Conservation (phyloP, 1,284 basidiomycete genomes). For the Heterobasidion parviporum region DNA sequence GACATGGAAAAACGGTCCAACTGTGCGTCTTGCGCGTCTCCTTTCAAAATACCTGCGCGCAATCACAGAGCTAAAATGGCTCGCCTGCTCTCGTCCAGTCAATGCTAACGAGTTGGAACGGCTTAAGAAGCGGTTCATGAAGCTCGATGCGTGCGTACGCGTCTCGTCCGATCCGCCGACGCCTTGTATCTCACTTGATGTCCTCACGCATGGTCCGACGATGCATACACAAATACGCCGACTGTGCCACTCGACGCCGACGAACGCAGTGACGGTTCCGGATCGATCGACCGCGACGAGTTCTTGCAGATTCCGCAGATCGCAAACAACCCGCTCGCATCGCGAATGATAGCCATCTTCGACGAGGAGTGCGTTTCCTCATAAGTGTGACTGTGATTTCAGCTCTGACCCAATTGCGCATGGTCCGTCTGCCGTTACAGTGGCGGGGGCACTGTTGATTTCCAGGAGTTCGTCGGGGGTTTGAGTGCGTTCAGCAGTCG, state of each 20-base stretch:
- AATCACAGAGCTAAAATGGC: too few relatives aligned
- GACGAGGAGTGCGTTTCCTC: constrained; percentile 82
- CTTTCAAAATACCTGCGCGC: neutral
- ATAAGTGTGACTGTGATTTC: neutral
- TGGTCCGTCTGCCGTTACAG: constrained; percentile 29
- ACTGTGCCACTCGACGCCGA: neutral
- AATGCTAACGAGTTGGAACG: constrained; percentile 87
- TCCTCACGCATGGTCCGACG: neutral
- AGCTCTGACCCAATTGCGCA: neutral
- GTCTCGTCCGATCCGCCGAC: neutral
- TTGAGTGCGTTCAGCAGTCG: constrained; percentile 95
- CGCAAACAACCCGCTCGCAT: constrained; percentile 94
- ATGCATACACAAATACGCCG: too few relatives aligned
- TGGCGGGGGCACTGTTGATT: constrained; percentile 97
- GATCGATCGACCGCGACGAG: constrained; percentile 97
- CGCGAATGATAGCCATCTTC: constrained; percentile 98
- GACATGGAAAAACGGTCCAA: constrained; percentile 92
- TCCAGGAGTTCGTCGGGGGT: constrained; percentile 98
- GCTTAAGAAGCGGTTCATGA: constrained; percentile 98
- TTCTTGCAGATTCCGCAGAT: constrained; percentile 99
- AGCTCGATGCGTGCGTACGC: constrained; percentile 74
- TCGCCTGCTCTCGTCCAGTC: constrained; percentile 42
- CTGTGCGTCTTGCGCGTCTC: constrained; percentile 72
- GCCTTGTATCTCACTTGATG: neutral
- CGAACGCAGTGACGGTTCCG: constrained; percentile 75